Base-by-base conservation (phyloP, 139 green algal genomes). In the Marvania coccoides region DNA sequence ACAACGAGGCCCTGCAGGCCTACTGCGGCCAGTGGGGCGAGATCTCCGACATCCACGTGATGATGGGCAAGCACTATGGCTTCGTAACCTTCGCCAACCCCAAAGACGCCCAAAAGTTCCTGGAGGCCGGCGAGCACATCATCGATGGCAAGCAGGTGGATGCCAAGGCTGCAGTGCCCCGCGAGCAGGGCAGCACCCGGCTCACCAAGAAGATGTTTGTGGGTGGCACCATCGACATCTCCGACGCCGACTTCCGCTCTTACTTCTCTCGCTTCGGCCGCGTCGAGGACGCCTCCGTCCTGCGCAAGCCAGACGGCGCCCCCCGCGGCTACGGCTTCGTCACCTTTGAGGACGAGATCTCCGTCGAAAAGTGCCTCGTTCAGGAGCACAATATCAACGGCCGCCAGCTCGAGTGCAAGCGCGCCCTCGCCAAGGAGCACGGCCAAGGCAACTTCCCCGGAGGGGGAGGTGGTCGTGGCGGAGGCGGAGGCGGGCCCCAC, bases 241-340 rank as follows among this genome's bases (percentile, higher is more conserved):
- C 37, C 6, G 85, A 92, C 29, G 76, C 82, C 2, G 85, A 90
- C 48, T 90, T 94, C 55, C 61, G 56, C 23, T 38, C 75, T 14
- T 76, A 94, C 62, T 94, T 94, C 51, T 58, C 63, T 0, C 69
- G 75, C 40, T 94, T 76, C 71, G 87, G 87, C 33, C 72, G 79
- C 13, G 81, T 94, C 47, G 74, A 86, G 48, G 84, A 90, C 56
- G 63, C 73, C 76, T 24, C 9, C 9, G 37, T 92, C 19, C 68
- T 92, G 47, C 71, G 83, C 39, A 86, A 88, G 47, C 71, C 76
- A 28, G 79, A 93, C 34, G 86, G 86, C 55, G 54, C 67, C 23
- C 86, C 80, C 4, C 72, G 87, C 9, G 87, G 87, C 59, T 94
- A 91, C 81, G 87, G 87, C 48, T 94, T 94, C 77, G 81, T 94